Conservation (phyloP, 2,329 filamentous ascomycete species). For the Zymoseptoria passerinii region DNA sequence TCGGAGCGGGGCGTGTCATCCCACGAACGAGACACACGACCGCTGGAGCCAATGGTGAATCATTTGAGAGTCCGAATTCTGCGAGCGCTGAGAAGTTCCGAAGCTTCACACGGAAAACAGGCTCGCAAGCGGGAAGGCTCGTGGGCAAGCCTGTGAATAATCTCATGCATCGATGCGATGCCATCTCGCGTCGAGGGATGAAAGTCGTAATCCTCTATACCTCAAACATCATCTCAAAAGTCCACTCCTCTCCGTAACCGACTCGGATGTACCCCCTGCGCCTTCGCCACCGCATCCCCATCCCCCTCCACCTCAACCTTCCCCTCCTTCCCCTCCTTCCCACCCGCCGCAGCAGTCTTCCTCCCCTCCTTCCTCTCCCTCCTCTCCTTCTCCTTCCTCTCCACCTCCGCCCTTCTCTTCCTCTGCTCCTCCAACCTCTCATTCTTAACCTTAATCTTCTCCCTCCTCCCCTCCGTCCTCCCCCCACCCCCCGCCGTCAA, state of each 20-base stretch:
- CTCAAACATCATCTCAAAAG: neutral
- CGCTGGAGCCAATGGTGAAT: too few species aligned
- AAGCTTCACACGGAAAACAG: too few species aligned
- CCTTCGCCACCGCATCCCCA: slow-evolving; percentile 2
- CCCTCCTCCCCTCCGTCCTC: slow-evolving; percentile 61
- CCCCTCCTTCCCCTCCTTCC: slow-evolving; percentile 33
- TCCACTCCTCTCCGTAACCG: slow-evolving; percentile 14
- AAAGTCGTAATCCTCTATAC: neutral
- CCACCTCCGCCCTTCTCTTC: slow-evolving; percentile 43
- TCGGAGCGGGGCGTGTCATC: too few species aligned
- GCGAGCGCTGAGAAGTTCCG: too few species aligned
- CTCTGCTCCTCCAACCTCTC: slow-evolving; percentile 67
- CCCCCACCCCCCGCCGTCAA: slow-evolving; percentile 81
- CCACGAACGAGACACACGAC: too few species aligned
- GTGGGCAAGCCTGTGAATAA: too few species aligned
- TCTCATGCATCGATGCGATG: too few species aligned
- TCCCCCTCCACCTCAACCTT: slow-evolving; percentile 8
- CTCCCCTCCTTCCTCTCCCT: slow-evolving; percentile 34
- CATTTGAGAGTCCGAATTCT: too few species aligned
- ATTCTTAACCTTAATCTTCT: slow-evolving; percentile 81
- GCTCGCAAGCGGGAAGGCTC: too few species aligned
- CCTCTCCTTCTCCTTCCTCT: slow-evolving; percentile 38
- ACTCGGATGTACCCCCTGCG: slow-evolving; percentile 29
- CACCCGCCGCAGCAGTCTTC: slow-evolving; percentile 22
- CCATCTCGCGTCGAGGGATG: too few species aligned